Evolutionary conservation across 176 grass and related monocot species (phyloP).

Genomic region (Puya raimondii): DNA sequence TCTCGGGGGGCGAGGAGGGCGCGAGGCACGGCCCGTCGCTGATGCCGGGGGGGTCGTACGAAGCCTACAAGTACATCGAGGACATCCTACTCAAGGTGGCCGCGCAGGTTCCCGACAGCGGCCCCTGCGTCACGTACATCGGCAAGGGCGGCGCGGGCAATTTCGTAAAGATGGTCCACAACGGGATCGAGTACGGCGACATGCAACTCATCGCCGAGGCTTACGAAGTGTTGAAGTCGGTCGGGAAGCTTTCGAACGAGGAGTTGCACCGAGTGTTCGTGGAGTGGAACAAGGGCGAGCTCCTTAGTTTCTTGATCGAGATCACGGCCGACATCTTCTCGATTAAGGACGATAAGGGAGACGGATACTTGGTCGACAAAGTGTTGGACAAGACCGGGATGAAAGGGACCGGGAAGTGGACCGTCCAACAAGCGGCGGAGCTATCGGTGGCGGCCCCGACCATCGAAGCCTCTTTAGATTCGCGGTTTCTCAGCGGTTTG

Average conservation of each 20-base stretch:
- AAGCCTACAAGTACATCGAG: constrained; percentile 78
- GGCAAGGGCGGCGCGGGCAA: constrained; percentile 67
- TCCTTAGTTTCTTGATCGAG: constrained; percentile 76
- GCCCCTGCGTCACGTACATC: constrained; percentile 57
- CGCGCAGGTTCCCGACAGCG: constrained; percentile 56
- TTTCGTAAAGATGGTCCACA: constrained; percentile 91
- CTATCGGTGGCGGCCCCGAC: constrained; percentile 74
- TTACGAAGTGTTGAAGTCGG: constrained; percentile 66
- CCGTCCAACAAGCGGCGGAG: constrained; percentile 73
- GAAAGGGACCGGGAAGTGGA: constrained; percentile 87
- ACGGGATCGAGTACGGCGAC: constrained; percentile 76
- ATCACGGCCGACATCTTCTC: constrained; percentile 71
- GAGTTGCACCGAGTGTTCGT: constrained; percentile 76
- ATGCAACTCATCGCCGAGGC: constrained; percentile 79
- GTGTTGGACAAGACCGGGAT: constrained; percentile 87
- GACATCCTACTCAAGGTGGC: constrained; percentile 78
- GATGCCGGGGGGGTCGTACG: constrained; percentile 60
- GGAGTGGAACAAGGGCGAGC: constrained; percentile 83
- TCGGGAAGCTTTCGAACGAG: constrained; percentile 59
- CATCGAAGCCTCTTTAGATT: constrained; percentile 78
- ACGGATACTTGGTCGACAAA: constrained; percentile 72
- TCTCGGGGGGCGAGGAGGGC: constrained; percentile 74
- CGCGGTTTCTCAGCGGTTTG: constrained; percentile 67
- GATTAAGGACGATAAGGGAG: constrained; percentile 67
- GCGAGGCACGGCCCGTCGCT: constrained; percentile 58